phyloP scores from a whole-genome alignment of 192 early-diverging fungal genomes.

The Phycomyces blakesleeanus region DNA sequence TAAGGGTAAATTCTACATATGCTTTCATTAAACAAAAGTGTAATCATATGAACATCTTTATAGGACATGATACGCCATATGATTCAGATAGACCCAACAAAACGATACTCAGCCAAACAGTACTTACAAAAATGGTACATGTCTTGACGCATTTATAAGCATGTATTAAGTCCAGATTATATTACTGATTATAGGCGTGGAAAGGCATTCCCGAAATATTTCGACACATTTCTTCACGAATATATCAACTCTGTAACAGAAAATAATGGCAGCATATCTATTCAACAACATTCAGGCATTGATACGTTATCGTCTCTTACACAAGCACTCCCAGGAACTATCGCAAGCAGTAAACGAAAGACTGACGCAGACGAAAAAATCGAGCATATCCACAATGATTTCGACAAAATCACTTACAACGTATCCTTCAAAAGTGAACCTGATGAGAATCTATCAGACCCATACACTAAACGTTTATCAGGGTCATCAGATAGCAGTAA shows the following conservation, averaged over 20 bases:
- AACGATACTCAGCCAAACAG: constrained; percentile 67
- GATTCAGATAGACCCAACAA: constrained; percentile 80
- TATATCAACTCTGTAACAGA: constrained; percentile 66
- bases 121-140: constrained; percentile 74
- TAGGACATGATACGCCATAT: constrained; percentile 73
- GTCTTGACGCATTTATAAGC: background rate
- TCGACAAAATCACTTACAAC: constrained; percentile 61
- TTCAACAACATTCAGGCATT: constrained; percentile 4
- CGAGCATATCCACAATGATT: constrained; percentile 69
- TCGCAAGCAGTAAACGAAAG: constrained; percentile 6
- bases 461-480: background rate
- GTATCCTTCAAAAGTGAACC: constrained; percentile 34
- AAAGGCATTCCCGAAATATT: constrained; percentile 71
- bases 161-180: background rate
- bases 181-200: constrained; percentile 47
- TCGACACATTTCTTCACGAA: constrained; percentile 69
- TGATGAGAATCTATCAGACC: background rate
- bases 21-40: background rate
- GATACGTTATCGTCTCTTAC: constrained; percentile 12
- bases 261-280: constrained; percentile 25
- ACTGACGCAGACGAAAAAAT: constrained; percentile 74
- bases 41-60: background rate
- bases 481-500: no score
- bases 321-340: constrained; percentile 15
- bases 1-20: constrained; percentile 47